Evolutionary conservation across 2,329 filamentous ascomycete genomes (phyloP).

Genomic region (Cordyceps pruinosa): DNA sequence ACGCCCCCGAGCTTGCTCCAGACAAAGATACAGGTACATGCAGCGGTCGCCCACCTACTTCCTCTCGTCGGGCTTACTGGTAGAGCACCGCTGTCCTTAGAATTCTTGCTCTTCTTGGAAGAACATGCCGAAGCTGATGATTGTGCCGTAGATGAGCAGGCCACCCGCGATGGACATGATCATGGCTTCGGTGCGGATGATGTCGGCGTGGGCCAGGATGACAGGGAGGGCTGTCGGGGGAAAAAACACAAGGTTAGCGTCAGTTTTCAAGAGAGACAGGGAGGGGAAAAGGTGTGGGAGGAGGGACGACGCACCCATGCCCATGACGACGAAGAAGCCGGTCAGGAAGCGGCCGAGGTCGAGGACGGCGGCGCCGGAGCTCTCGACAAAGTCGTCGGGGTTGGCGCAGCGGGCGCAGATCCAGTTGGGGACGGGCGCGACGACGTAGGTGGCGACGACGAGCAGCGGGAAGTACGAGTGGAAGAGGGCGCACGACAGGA

Average conservation of each 20-base stretch:
- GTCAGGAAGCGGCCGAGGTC: conserved; percentile 93
- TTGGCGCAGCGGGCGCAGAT: conserved; percentile 83
- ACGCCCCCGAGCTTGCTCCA: not conserved
- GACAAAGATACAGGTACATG: conserved; percentile 4
- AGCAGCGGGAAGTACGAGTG: conserved; percentile 91
- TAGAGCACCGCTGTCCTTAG: conserved; percentile 32
- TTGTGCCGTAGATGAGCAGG: conserved; percentile 92
- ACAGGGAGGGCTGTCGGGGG: conserved; percentile 69
- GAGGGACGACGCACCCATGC: conserved; percentile 64
- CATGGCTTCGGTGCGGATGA: conserved; percentile 81
- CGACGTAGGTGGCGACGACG: conserved; percentile 89
- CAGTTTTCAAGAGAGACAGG: not conserved
- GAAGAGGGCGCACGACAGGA: conserved; percentile 93
- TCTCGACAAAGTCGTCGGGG: conserved; percentile 91
- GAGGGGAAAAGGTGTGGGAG: not conserved
- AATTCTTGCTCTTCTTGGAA: conserved; percentile 98
- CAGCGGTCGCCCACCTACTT: not conserved
- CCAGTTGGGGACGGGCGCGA: conserved; percentile 95
- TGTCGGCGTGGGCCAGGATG: conserved; percentile 76
- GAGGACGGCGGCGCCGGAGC: conserved; percentile 72
- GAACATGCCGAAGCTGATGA: conserved; percentile 97
- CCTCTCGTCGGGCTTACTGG: not conserved
- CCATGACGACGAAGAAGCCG: conserved; percentile 94
- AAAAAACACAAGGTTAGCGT: too few species aligned
- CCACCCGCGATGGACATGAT: conserved; percentile 92